Conservation (phyloP, 768 basidiomycete genomes). For the Amanita brunnescens region DNA sequence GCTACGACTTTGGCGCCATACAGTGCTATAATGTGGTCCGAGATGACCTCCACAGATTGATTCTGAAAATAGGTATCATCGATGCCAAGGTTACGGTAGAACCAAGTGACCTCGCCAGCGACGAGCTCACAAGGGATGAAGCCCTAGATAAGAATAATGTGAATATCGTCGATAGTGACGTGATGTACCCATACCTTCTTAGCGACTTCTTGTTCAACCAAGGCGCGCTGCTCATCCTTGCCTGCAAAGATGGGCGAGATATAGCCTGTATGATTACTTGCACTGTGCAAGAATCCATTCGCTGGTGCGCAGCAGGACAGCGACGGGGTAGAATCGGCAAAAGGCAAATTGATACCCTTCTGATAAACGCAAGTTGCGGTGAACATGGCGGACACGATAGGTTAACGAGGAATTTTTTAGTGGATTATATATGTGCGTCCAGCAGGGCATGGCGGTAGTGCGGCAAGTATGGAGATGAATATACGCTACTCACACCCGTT, state of each 20-base stretch:
- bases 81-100: constrained; percentile 85
- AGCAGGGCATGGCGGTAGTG: too few species aligned
- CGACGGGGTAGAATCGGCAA: constrained; percentile 8
- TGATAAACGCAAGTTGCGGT: not conserved
- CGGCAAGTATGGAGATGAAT: too few species aligned
- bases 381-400: not conserved
- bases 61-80: constrained; percentile 89
- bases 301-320: constrained; percentile 19
- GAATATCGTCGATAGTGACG: constrained; percentile 9
- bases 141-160: constrained; percentile 38
- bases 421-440: not conserved
- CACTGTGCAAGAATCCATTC: constrained; percentile 47
- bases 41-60: constrained; percentile 63
- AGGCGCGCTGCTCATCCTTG: constrained; percentile 80
- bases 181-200: constrained; percentile 43
- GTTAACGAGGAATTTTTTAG: not conserved
- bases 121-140: constrained; percentile 91
- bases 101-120: constrained; percentile 88
- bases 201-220: constrained; percentile 70
- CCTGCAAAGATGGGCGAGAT: constrained; percentile 88
- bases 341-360: not conserved
- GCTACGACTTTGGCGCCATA: constrained; percentile 93
- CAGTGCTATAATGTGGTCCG: constrained; percentile 86
- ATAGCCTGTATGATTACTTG: constrained; percentile 83
- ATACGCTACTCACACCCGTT: too few species aligned